Evolutionary conservation across 768 basidiomycete species (phyloP).

Genomic region (Dentipellis fragilis): DNA sequence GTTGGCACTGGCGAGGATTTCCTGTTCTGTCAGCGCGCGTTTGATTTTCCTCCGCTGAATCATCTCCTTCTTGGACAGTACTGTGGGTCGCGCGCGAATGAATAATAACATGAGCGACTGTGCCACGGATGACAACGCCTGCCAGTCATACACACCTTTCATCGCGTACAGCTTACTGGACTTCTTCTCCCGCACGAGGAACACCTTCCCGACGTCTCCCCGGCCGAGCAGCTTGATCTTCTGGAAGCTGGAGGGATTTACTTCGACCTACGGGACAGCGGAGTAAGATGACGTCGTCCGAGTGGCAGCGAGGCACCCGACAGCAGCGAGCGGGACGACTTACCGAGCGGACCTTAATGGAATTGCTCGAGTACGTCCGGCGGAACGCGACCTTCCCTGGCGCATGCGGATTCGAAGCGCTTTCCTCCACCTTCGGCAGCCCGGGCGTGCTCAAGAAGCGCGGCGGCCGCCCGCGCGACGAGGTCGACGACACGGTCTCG

Average conservation of each 20-base stretch:
- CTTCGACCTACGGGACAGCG: slow-evolving; percentile 60
- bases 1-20: slow-evolving; percentile 96
- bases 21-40: slow-evolving; percentile 95
- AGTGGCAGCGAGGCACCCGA: neutral
- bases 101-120: too few relatives aligned
- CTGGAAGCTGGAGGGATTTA: slow-evolving; percentile 86
- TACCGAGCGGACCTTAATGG: slow-evolving; percentile 88
- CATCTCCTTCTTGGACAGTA: slow-evolving; percentile 99
- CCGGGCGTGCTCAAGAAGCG: slow-evolving; percentile 21
- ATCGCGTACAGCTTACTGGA: slow-evolving; percentile 92
- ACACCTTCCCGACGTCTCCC: slow-evolving; percentile 97
- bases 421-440: slow-evolving; percentile 33
- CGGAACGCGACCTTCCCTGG: slow-evolving; percentile 71
- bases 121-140: slow-evolving; percentile 6
- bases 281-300: slow-evolving; percentile 2
- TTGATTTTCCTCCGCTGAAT: slow-evolving; percentile 99
- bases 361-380: slow-evolving; percentile 94
- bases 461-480: slow-evolving; percentile 45
- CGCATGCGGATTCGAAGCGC: slow-evolving; percentile 27
- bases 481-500: slow-evolving; percentile 71
- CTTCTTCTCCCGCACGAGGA: slow-evolving; percentile 98
- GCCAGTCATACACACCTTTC: slow-evolving; percentile 66
- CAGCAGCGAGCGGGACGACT: slow-evolving; percentile 19
- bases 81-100: slow-evolving; percentile 32
- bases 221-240: slow-evolving; percentile 98